phyloP scores from a whole-genome alignment of 306 rosid species.

The Boehmeria nivea region DNA sequence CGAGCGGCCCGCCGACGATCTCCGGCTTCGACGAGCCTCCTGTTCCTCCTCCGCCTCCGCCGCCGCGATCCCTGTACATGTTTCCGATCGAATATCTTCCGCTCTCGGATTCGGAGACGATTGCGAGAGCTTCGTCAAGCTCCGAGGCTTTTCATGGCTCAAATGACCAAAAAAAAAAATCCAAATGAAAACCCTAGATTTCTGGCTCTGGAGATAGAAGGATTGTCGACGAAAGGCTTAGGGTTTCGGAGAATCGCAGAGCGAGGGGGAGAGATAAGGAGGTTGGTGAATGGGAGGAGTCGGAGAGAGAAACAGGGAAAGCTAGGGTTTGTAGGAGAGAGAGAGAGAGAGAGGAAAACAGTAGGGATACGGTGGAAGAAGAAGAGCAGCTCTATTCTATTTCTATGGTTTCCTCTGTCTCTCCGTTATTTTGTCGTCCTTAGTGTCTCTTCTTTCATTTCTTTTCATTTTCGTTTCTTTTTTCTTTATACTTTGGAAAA shows the following conservation, averaged over 20 bases:
- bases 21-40: slow-evolving; percentile 53
- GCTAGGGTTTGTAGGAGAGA: slow-evolving; percentile 5
- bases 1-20: slow-evolving; percentile 40
- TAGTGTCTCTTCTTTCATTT: background rate
- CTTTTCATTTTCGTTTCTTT: background rate
- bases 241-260: background rate
- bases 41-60: slow-evolving; percentile 19
- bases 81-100: slow-evolving; percentile 3
- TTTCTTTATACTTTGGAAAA: no score
- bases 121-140: slow-evolving; percentile 3
- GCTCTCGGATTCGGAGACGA: background rate
- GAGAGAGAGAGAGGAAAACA: background rate
- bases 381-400: background rate
- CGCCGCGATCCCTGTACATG: slow-evolving; percentile 56
- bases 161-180: no score
- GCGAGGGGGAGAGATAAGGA: background rate
- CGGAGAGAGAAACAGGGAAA: background rate
- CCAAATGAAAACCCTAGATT: slow-evolving; percentile 1
- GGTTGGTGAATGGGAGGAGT: background rate
- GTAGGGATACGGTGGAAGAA: no score
- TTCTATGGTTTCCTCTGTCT: slow-evolving; percentile 3
- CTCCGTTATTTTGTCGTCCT: slow-evolving; percentile 15
- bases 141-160: slow-evolving; percentile 5
- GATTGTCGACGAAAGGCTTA: background rate
- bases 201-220: background rate